Evolutionary conservation across 169 alveolate species (phyloP), one percentile per base, ranked within the genome.

Genomic region (Perkinsus olseni): DNA sequence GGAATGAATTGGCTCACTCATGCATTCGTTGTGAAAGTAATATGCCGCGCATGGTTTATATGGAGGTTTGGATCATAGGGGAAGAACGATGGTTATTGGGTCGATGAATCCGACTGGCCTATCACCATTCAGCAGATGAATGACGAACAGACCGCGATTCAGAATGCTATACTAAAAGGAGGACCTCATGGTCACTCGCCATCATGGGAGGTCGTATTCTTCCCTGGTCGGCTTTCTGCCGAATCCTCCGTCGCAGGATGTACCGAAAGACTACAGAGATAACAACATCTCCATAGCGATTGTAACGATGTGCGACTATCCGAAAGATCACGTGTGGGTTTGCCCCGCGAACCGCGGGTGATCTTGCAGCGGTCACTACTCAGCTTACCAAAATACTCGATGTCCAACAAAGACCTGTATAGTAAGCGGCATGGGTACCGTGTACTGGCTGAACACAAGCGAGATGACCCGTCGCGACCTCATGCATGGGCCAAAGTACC

Each of bases 51-150:
- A 17, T 6, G 24, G 62, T 45, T 10, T 17, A 45, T 17, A 45
- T 45, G 6, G 62, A 45, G 62, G 24, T 45, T 6, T 17, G 6
- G 24, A 6, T 45, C 24, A 17, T 38, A 91, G 62, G 21, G 38
- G 20, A 39, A 91, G 51, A 39, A 91, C 92, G 92, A 91, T 48
- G 92, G 74, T 24, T 39, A 91, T 48, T 38, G 38, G 92, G 38
- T 91, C 31, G 92, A 91, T 34, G 92, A 48, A 50, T 20, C 38
- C 31, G 40, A 91, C 74, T 91, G 92, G 92, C 92, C 92, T 17
- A 91, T 91, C 1, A 91, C 92, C 92, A 91, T 91, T 37, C 92
- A 91, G 62, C 92, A 91, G 37, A 91, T 91, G 74, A 91, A 91
- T 48, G 92, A 91, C 37, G 92, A 91, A 24, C 62, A 38, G 74